Base-by-base conservation (phyloP, 139 green algal species). In the Chlamydomonas sp. region DNA sequence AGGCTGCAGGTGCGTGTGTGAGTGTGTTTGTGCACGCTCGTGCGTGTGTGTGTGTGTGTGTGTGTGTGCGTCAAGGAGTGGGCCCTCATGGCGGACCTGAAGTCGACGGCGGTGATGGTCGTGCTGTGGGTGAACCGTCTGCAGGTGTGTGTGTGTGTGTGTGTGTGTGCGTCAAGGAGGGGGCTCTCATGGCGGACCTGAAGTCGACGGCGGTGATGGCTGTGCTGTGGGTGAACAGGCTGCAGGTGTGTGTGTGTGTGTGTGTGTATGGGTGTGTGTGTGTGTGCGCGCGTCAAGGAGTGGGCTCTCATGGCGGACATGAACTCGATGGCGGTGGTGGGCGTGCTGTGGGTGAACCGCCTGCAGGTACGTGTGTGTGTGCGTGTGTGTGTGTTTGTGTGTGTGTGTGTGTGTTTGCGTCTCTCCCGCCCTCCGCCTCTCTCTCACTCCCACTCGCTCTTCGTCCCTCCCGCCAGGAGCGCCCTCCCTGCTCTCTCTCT, bases 111-210 rank as follows among this genome's bases (percentile, higher is more conserved):
- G 22, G 10, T 48, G 4, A 38, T 36, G 20, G 66, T 48, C 29
- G 30, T 20, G 20, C 31, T 8, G 5, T 72, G 66, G 66, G 3
- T 65, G 13, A 28, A 64, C 20, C 47, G 49, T 3, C 48, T 72
- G 47, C 28, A 24, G 8, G 30, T 37, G 16, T 54, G 10, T 31
- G 38, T 50, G 36, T 22, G 3, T 3, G 59, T n/a, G n/a, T n/a
- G n/a, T n/a, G n/a, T n/a, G n/a, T n/a, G n/a, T n/a, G n/a, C n/a
- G n/a, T 69, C 4, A 43, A n/a, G 31, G 4, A 28, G 22, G 22
- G 26, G 36, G 62, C 26, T 20, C 13, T 48, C 38, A 39, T 8
- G 28, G n/a, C 65, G 8, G 65, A 71, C 10, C 38, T 57, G 3
- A 31, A 29, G 3, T 29, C 34, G 3, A 28, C 22, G 8, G 66